Conservation (phyloP, 1,284 basidiomycete genomes). For the Rhizoctonia solani region DNA sequence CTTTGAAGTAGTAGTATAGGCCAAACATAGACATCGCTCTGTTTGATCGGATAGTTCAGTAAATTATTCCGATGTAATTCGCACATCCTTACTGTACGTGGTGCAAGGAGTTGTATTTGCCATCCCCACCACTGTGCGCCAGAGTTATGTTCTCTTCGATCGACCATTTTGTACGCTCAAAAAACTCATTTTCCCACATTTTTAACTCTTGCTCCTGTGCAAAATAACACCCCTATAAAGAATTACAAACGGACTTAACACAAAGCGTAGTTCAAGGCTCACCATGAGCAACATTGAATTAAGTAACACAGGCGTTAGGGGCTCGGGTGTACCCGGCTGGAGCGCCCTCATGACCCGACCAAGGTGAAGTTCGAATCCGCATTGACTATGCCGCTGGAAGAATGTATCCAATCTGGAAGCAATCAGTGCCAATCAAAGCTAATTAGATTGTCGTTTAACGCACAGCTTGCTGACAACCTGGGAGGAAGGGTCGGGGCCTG, state of each 20-base stretch:
- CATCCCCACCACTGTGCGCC: background rate
- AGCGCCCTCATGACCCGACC: background rate
- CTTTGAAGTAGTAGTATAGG: conserved; percentile 69
- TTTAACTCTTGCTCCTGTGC: background rate
- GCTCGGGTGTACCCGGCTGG: background rate
- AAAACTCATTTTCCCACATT: conserved; percentile 5
- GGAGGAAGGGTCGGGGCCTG: background rate
- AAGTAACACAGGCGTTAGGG: conserved; percentile 9
- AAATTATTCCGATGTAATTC: background rate
- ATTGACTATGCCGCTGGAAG: background rate
- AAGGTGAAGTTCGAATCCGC: conserved; percentile 16
- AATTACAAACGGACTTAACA: background rate
- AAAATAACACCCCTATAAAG: conserved; percentile 10
- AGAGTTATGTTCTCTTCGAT: conserved; percentile 1
- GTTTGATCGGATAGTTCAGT: background rate
- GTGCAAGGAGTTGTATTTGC: background rate
- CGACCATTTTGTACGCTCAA: conserved; percentile 1
- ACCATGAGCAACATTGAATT: conserved; percentile 18
- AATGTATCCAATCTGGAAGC: background rate
- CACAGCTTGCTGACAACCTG: background rate
- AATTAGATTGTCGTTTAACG: background rate
- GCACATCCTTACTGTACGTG: conserved; percentile 13
- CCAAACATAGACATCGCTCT: conserved; percentile 18
- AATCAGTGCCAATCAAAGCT: background rate
- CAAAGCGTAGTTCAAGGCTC: background rate